Evolutionary conservation across 257 asterid species (phyloP).

Genomic region (Coffea canephora): DNA sequence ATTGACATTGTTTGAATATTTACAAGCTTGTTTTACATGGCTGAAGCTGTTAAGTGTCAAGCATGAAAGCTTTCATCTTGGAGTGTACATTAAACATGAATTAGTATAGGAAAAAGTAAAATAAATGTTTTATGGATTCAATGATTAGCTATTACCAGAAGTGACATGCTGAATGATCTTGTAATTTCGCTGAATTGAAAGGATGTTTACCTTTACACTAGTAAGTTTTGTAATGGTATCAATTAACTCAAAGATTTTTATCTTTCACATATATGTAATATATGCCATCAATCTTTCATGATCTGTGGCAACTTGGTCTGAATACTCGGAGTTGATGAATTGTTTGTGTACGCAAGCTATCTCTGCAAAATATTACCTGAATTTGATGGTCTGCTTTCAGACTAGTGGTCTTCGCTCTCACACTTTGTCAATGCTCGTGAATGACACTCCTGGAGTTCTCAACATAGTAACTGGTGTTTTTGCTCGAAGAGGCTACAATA

Average conservation of each 20-base stretch:
- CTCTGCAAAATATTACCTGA: background rate
- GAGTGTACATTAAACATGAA: background rate
- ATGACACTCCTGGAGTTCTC: slow-evolving; percentile 97
- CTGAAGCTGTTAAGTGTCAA: background rate
- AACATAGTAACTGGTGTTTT: slow-evolving; percentile 89
- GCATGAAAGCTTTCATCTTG: background rate
- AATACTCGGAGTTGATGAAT: background rate
- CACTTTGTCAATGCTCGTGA: slow-evolving; percentile 89
- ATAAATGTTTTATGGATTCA: too few species aligned
- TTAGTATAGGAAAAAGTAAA: too few species aligned
- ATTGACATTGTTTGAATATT: background rate
- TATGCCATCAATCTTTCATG: too few species aligned
- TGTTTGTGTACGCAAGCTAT: background rate
- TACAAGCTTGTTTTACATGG: background rate
- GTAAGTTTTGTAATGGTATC: background rate
- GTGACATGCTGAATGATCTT: background rate
- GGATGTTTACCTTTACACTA: background rate
- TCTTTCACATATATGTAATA: too few species aligned
- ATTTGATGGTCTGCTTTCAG: slow-evolving; percentile 41
- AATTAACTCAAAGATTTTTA: background rate
- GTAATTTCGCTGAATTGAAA: background rate
- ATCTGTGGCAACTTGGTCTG: background rate
- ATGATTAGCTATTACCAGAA: background rate
- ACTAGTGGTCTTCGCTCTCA: slow-evolving; percentile 91
- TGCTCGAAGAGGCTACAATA: slow-evolving; percentile 95